A percentile compares a stretch with the other conserved stretches of the same genome.
Evolutionary conservation across 345 rosid species (phyloP).

Genomic region (Microcos paniculata): DNA sequence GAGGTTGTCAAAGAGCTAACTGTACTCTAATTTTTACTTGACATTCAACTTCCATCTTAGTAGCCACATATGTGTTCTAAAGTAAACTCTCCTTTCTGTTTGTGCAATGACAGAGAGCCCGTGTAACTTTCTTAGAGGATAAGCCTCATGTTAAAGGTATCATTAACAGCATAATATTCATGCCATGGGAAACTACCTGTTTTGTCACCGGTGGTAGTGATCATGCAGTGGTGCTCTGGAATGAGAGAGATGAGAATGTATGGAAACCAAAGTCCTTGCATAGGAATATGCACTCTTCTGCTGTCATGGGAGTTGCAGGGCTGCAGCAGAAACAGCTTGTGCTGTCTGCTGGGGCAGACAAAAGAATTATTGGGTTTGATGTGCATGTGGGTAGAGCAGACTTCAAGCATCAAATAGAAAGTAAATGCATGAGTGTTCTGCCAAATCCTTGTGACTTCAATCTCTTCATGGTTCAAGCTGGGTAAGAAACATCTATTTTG

Average conservation of each 20-base stretch:
- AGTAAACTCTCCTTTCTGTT: not conserved
- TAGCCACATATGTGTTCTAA: not conserved
- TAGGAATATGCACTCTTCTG: constrained; percentile 78
- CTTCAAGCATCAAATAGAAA: constrained; percentile 77
- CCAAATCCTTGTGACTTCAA: constrained; percentile 93
- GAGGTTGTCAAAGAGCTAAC: not conserved
- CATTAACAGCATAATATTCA: constrained; percentile 71
- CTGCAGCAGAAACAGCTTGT: constrained; percentile 75
- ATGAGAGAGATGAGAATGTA: constrained; percentile 52
- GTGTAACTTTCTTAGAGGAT: constrained; percentile 63
- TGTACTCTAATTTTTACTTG: not conserved
- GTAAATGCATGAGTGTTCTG: constrained; percentile 93
- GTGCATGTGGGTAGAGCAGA: constrained; percentile 63
- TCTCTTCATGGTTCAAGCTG: constrained; percentile 92
- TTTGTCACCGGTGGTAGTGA: constrained; percentile 92
- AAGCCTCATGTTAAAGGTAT: constrained; percentile 89
- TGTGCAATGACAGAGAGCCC: constrained; percentile 40
- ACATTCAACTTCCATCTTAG: not conserved
- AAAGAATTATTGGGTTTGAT: constrained; percentile 78
- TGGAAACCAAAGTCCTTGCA: constrained; percentile 85
- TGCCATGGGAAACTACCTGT: constrained; percentile 75
- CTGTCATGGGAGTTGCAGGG: constrained; percentile 95
- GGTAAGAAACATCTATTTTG: constrained; percentile 48
- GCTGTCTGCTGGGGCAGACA: constrained; percentile 86
- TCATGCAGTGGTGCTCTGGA: constrained; percentile 85